phyloP scores from a whole-genome alignment of 441 rosid genomes.

The Bocquillonia castaneifolia region DNA sequence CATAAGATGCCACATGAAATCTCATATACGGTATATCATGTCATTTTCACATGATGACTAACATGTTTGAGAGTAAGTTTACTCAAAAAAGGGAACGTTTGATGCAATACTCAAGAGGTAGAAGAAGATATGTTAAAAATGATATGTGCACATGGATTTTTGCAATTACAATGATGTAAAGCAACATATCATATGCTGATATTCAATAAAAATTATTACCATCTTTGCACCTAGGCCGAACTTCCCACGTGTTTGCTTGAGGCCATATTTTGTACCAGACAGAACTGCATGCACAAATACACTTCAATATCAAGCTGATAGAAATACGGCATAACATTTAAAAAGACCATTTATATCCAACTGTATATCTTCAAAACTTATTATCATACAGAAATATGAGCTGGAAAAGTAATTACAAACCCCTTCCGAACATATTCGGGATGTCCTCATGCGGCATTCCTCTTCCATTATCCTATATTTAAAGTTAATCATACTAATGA shows the following conservation, averaged over 20 bases:
- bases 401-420: slow-evolving; percentile 35
- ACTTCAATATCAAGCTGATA: slow-evolving; percentile 20
- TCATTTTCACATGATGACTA: background rate
- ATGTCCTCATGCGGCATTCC: slow-evolving; percentile 99
- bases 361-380: background rate
- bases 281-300: slow-evolving; percentile 52
- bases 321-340: background rate
- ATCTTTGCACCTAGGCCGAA: slow-evolving; percentile 99
- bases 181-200: background rate
- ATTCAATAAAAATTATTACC: slow-evolving; percentile 40
- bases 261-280: slow-evolving; percentile 97
- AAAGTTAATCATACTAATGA: slow-evolving; percentile 16
- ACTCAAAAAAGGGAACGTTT: background rate
- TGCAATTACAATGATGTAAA: background rate
- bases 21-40: background rate
- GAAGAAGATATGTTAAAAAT: background rate
- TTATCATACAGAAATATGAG: slow-evolving; percentile 20
- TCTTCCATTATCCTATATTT: slow-evolving; percentile 85
- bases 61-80: slow-evolving; percentile 1
- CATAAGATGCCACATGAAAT: background rate
- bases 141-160: background rate
- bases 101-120: background rate
- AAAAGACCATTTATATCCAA: background rate
- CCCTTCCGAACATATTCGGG: slow-evolving; percentile 98
- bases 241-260: slow-evolving; percentile 97